These are phyloP conservation scores for Coniella vitis DNA, from an alignment of 2,329 filamentous ascomycete species.

Conservation along the genomic window DNA sequence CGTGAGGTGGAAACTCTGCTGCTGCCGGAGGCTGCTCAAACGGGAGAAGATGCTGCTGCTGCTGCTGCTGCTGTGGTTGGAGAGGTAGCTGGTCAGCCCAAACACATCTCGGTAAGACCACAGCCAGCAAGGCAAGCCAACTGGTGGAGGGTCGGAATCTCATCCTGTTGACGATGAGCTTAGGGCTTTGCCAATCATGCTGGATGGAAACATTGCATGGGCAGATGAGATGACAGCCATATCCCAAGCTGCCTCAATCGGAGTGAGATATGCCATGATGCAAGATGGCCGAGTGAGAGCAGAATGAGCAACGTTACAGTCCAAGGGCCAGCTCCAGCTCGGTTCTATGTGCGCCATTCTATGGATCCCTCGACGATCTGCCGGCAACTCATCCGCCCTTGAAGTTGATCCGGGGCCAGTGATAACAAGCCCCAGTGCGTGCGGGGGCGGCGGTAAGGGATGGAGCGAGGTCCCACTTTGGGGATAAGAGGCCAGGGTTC, in stretches of 20 bases:
- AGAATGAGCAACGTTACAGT: slow-evolving; percentile 5
- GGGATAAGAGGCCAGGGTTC: no score
- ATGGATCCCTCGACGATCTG: not conserved
- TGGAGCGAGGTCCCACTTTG: no score
- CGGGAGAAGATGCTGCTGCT: not conserved
- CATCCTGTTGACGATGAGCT: not conserved
- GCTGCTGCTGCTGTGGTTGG: not conserved
- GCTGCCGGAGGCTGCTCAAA: not conserved
- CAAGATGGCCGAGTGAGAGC: not conserved
- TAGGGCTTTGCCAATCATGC: not conserved
- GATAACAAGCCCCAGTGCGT: no score
- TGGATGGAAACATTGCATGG: not conserved
- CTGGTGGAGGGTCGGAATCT: not conserved
- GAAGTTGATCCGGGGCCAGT: no score
- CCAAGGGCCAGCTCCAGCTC: not conserved
- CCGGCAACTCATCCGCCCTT: not conserved
- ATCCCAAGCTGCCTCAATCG: not conserved
- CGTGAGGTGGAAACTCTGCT: slow-evolving; percentile 8
- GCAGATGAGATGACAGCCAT: no score
- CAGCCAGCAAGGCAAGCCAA: not conserved
- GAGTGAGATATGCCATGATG: not conserved
- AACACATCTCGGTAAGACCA: not conserved
- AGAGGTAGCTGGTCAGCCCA: not conserved
- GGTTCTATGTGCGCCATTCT: no score
- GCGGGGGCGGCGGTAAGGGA: no score